These are phyloP conservation scores for Trichoderma semiorbis DNA, from an alignment of 2,329 filamentous ascomycete genomes.

Conservation along the genomic window DNA sequence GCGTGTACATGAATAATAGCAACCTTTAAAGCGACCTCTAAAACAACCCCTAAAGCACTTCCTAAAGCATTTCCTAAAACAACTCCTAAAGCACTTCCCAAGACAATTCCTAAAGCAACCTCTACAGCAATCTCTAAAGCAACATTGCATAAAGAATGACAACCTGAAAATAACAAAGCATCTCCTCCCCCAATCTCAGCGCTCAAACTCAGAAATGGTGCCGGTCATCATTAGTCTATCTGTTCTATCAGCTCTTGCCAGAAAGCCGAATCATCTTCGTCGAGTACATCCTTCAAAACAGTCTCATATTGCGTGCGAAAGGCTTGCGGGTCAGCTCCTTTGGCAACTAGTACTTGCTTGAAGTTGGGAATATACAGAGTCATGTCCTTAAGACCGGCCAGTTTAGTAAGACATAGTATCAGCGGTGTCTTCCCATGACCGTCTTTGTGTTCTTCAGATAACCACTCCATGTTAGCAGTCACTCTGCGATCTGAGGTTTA, in stretches of 20 bases:
- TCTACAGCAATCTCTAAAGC: too few species aligned
- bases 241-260: not conserved
- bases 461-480: not conserved
- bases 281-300: not conserved
- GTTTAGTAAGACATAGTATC: not conserved
- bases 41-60: too few species aligned
- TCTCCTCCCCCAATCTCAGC: not conserved
- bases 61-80: too few species aligned
- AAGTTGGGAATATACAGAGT: not conserved
- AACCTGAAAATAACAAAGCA: not conserved
- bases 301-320: not conserved
- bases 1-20: not conserved
- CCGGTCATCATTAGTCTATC: not conserved
- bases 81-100: too few species aligned
- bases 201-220: not conserved
- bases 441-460: not conserved
- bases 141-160: too few species aligned
- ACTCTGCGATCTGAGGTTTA: not conserved
- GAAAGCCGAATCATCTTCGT: not conserved
- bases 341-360: not conserved
- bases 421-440: not conserved
- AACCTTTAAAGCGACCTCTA: too few species aligned
- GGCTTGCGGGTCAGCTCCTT: not conserved
- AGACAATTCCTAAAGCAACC: too few species aligned
- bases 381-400: not conserved